Evolutionary conservation across 768 basidiomycete species (phyloP).

Genomic region (Collybiopsis confluens): DNA sequence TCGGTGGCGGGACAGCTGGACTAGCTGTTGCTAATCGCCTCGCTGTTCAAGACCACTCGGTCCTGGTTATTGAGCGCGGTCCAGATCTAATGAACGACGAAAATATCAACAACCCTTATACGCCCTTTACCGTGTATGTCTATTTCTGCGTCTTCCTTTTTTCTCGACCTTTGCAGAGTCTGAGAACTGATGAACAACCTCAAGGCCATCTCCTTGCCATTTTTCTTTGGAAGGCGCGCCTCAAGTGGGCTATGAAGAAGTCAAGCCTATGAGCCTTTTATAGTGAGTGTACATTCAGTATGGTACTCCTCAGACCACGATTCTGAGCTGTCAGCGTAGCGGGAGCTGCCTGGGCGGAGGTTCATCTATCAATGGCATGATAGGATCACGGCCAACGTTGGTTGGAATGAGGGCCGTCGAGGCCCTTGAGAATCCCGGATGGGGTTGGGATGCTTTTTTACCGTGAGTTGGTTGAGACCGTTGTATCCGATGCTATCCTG

Average conservation of each 20-base stretch:
- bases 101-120: conserved; percentile 8
- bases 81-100: conserved; percentile 15
- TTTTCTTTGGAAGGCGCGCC: conserved; percentile 1
- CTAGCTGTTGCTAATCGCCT: conserved; percentile 20
- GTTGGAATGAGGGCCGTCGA: conserved; percentile 12
- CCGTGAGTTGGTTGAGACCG: no score
- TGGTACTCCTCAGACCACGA: not conserved
- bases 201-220: no score
- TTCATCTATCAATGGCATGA: conserved; percentile 23
- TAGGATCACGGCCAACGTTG: conserved; percentile 17
- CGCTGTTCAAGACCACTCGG: conserved; percentile 9
- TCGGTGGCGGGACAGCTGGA: conserved; percentile 16
- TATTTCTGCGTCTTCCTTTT: not conserved
- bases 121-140: not conserved
- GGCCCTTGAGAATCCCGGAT: conserved; percentile 18
- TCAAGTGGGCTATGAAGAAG: conserved; percentile 11
- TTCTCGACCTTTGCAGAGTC: no score
- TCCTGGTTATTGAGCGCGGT: conserved; percentile 25
- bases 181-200: not conserved
- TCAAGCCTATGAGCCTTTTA: not conserved
- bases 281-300: conserved; percentile 5
- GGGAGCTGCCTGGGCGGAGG: no score
- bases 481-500: no score
- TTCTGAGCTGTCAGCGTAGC: no score
- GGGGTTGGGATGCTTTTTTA: conserved; percentile 28